These are phyloP conservation scores for Bacterosira constricta DNA, from an alignment of 108 stramenopile genomes.

Conservation along the genomic window DNA sequence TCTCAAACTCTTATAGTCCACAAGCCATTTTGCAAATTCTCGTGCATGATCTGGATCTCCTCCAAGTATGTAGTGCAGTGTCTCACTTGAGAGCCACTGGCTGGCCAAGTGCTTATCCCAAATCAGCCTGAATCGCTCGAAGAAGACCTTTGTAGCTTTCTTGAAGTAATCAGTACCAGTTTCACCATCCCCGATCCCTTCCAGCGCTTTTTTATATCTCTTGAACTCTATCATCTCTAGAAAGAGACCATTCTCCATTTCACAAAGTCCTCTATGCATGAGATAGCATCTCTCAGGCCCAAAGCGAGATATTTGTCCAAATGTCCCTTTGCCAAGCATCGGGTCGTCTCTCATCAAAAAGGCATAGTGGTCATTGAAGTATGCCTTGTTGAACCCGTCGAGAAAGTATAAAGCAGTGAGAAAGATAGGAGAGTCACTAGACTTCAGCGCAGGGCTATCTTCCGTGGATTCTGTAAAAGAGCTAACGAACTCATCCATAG, in stretches of 20 bases:
- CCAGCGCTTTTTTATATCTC: background rate
- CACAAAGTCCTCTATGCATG: background rate
- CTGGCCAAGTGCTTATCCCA: background rate
- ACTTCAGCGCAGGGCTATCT: too few species aligned
- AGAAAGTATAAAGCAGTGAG: too few species aligned
- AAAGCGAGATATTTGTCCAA: background rate
- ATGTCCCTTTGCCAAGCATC: background rate
- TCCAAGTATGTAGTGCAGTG: background rate
- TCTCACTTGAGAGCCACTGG: background rate
- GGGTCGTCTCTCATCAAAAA: slow-evolving; percentile 1
- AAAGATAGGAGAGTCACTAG: too few species aligned
- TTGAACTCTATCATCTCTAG: background rate
- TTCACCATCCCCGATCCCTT: too few species aligned
- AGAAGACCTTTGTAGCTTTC: background rate
- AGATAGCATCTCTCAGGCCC: too few species aligned
- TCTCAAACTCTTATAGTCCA: background rate
- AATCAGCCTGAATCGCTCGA: background rate
- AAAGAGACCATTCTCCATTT: slow-evolving; percentile 4
- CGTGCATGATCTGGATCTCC: background rate
- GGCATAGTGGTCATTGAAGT: background rate
- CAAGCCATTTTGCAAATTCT: background rate
- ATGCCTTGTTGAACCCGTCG: background rate
- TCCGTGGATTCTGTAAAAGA: too few species aligned
- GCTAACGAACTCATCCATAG: too few species aligned
- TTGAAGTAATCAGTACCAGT: background rate